Conservation (phyloP, 331 rosid genomes). For the Acacia pycnantha region DNA sequence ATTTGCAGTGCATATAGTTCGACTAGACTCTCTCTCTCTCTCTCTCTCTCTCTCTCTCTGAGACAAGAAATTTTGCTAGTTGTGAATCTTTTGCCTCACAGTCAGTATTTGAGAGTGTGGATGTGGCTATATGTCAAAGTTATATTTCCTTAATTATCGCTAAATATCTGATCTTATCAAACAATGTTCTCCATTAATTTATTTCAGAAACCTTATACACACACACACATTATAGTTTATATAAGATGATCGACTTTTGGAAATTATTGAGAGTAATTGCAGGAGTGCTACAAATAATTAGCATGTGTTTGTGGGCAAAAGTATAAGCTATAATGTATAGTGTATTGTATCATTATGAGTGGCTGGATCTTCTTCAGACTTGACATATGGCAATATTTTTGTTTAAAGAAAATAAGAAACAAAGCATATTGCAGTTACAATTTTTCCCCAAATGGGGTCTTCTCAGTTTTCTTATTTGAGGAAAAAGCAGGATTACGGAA, state of each 20-base stretch:
- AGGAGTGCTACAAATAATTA: background rate
- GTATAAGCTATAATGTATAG: background rate
- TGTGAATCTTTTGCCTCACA: background rate
- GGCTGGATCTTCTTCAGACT: conserved; percentile 9
- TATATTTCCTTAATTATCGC: background rate
- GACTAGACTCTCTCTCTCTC: background rate
- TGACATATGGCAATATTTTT: background rate
- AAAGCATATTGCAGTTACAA: background rate
- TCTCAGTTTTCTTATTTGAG: background rate
- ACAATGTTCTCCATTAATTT: background rate
- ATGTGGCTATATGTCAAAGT: background rate
- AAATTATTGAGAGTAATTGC: background rate
- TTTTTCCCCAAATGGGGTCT: no score
- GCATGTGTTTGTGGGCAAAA: background rate
- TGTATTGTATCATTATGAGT: background rate
- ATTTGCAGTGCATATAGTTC: background rate
- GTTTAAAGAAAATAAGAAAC: background rate
- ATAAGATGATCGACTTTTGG: background rate
- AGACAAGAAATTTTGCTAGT: background rate
- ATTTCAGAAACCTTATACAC: background rate
- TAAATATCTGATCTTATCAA: background rate
- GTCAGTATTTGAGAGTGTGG: background rate
- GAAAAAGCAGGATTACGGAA: background rate
- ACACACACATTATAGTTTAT: no score
- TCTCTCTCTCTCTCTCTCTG: background rate